Evolutionary conservation across 495 filamentous ascomycete species (phyloP).

Genomic region (Amniculicola lignicola): DNA sequence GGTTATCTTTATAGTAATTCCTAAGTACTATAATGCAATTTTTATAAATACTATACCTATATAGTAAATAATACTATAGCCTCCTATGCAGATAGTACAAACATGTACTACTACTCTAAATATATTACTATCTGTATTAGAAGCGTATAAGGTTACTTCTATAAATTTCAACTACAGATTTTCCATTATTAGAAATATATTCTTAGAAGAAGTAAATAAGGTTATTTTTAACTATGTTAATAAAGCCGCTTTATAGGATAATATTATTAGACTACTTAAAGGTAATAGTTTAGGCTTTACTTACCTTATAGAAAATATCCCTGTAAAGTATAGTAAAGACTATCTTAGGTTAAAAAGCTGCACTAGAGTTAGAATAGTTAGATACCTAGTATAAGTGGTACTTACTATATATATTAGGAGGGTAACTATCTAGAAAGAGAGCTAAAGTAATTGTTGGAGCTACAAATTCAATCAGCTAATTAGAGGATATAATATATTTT

Average conservation of each 20-base stretch:
- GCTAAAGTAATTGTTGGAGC: slow-evolving; percentile 27
- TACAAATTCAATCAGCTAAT: slow-evolving; percentile 26
- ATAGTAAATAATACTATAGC: slow-evolving; percentile 3
- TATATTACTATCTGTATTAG: slow-evolving; percentile 4
- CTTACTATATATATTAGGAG: background rate
- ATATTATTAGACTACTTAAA: slow-evolving; percentile 6
- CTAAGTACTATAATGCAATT: slow-evolving; percentile 8
- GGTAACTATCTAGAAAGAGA: slow-evolving; percentile 23
- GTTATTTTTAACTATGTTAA: slow-evolving; percentile 14
- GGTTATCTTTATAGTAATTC: slow-evolving; percentile 13
- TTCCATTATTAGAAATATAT: slow-evolving; percentile 4
- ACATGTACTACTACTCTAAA: slow-evolving; percentile 7
- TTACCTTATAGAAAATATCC: background rate
- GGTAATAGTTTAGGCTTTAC: background rate
- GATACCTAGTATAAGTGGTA: slow-evolving; percentile 20
- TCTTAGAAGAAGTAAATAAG: background rate
- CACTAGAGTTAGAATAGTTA: slow-evolving; percentile 28
- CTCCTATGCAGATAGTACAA: slow-evolving; percentile 1
- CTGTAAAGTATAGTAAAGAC: slow-evolving; percentile 5
- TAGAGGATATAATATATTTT: slow-evolving; percentile 6
- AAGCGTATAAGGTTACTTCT: slow-evolving; percentile 1
- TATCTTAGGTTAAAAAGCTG: slow-evolving; percentile 2
- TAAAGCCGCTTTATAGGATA: slow-evolving; percentile 13
- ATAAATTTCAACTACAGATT: background rate
- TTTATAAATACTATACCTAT: slow-evolving; percentile 9